Base-by-base conservation (phyloP, 1,284 basidiomycete species). In the Phellinidium pouzarii region DNA sequence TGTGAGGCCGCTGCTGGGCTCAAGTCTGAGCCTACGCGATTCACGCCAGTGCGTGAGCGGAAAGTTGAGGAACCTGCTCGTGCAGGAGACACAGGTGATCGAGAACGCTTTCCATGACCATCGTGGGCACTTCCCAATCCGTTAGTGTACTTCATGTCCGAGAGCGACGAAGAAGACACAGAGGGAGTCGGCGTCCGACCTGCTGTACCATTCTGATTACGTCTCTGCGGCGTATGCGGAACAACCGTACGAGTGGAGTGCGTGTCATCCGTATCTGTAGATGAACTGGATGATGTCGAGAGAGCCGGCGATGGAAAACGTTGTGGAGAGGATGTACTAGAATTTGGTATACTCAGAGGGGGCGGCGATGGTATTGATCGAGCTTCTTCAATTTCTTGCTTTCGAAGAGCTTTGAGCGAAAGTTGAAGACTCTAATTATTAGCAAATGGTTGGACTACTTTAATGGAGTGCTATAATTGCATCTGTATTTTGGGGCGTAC, bases 181-280 rank as follows among this genome's bases (percentile, higher is more conserved):
- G 50, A 40, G 6, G 57, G 37, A 6, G 50, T 43, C 25, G 52
- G 51, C 2, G 59, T 55, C 9, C 56, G 38, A 17, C 49, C 36
- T 20, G 52, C 41, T 8, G 55, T 27, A 8, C 53, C 50, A 25
- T 58, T 50, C 14, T 43, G 14, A 11, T 43, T 29, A 27, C 41
- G 45, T 43, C 56, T 53, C 22, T 67, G 67, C 14, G 62, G 64
- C 4, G 68, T 70, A 0, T 40, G 31, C 6, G 81, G 76, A 22
- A 80, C 72, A 9, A 77, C 66, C 5, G 80, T 80, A 57, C 78
- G 76, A 49, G 78, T 78, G 1, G 78, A 80, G 4, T 73, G 71
- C 4, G 79, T 80, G 1, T 52, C 54, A 17, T 50, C 44, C 5
- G 80, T 81, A 25, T 78, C 64, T 1, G 77, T 76, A 1, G 79